A percentile compares a stretch with the other conserved stretches of the same genome.
phyloP scores from a whole-genome alignment of 495 filamentous ascomycete genomes.

The Parathielavia appendiculata region DNA sequence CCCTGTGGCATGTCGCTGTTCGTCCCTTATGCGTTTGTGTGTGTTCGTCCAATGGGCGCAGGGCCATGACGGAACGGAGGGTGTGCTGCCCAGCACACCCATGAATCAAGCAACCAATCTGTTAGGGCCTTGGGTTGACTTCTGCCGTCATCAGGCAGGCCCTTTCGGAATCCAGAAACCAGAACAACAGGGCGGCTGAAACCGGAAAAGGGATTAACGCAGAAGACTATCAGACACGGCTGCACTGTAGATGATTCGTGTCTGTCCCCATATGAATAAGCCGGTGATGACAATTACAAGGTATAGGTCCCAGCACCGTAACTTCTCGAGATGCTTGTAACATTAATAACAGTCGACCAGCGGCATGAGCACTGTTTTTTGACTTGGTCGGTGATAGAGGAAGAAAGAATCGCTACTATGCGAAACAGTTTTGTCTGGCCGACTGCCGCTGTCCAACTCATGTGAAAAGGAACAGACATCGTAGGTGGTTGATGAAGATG shows the following conservation, averaged over 20 bases:
- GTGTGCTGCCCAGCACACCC: neutral
- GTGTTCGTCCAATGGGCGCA: conserved; percentile 22
- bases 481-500: neutral
- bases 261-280: too few relatives aligned
- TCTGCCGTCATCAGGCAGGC: neutral
- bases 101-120: conserved; percentile 20
- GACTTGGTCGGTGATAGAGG: too few relatives aligned
- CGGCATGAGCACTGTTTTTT: too few relatives aligned
- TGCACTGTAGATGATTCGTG: too few relatives aligned
- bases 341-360: too few relatives aligned
- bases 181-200: neutral
- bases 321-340: too few relatives aligned
- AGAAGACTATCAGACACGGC: too few relatives aligned
- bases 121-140: neutral
- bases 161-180: neutral
- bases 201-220: too few relatives aligned
- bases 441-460: neutral
- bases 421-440: neutral
- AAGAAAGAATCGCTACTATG: too few relatives aligned
- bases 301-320: too few relatives aligned
- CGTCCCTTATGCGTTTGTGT: neutral
- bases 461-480: neutral
- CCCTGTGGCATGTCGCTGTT: conserved; percentile 10
- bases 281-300: too few relatives aligned
- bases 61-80: conserved; percentile 17